Evolutionary conservation across 2,329 filamentous ascomycete species (phyloP), one percentile per base, ranked within the genome.

Genomic region (Colletotrichum siamense): DNA sequence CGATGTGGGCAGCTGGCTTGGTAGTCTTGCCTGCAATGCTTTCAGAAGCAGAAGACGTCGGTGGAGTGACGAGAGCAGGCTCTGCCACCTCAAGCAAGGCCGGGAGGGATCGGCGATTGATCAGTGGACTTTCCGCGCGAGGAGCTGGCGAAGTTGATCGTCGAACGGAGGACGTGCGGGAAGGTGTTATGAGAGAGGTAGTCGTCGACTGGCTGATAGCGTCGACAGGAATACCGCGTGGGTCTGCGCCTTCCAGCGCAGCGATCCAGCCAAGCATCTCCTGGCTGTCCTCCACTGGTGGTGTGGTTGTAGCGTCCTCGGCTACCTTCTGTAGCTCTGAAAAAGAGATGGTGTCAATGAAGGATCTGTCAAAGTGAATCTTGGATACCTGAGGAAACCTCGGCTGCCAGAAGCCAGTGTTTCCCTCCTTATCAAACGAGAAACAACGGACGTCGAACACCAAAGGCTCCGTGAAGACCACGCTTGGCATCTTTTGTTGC

Each of bases 371-470:
- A 76, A 89, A 91, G 80, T 98, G 95, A 12, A 98, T 88, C 81
- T 96, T 98, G 73, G 91, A 89, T 5, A 96, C 91, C 4, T 91
- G 88, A 2, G 96, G 94, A 80, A 98, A 98, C 2, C 96, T 90
- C 69, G 95, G 90, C 75, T 93, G 93, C 87, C 92, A 95, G 80
- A 94, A 96, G 2, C 89, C 88, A 16, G 91, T 92, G 80, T 94
- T 93, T 6, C 91, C 90, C 4, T 91, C 89, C 80, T 93, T 95
- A 76, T 95, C 94, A 79, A 96, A 98, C 1, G 94, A 93, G 77
- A 95, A 95, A 69, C 95, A 96, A 28, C 94, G 89, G 75, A 98
- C 87, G 79, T 98, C 96, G 72, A 96, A 94, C 0, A 98, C 92
- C 24, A 95, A 90, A 0, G 95, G 95, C 0, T 88, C 87, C 8